Conservation (phyloP, 768 basidiomycete genomes). For the Leccinum broughii region DNA sequence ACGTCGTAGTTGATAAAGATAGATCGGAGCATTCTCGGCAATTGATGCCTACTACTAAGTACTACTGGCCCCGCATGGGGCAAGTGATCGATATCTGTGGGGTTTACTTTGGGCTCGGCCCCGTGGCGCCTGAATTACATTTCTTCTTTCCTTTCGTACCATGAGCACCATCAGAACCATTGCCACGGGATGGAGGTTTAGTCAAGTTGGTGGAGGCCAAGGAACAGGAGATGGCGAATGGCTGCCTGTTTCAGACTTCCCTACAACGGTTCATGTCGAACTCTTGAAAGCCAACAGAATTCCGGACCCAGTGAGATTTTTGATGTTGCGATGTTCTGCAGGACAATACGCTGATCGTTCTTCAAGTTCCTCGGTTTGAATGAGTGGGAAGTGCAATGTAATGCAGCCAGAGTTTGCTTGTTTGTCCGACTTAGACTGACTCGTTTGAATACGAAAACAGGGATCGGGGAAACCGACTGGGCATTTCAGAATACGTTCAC, state of each 20-base stretch:
- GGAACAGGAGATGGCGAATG: slow-evolving; percentile 66
- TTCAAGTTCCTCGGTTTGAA: slow-evolving; percentile 70
- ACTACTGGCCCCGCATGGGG: background rate
- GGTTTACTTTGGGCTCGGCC: no score
- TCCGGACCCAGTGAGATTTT: slow-evolving; percentile 72
- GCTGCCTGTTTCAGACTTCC: slow-evolving; percentile 62
- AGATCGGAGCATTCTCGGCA: slow-evolving; percentile 18
- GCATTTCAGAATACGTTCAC: slow-evolving; percentile 70
- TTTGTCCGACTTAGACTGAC: background rate
- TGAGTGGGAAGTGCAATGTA: slow-evolving; percentile 93
- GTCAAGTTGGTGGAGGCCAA: slow-evolving; percentile 61
- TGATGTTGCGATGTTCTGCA: background rate
- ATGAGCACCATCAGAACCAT: slow-evolving; percentile 33
- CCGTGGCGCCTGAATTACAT: background rate
- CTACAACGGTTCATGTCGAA: slow-evolving; percentile 88
- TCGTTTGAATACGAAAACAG: slow-evolving; percentile 38
- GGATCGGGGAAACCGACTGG: slow-evolving; percentile 91
- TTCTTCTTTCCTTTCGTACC: background rate
- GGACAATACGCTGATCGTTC: slow-evolving; percentile 9
- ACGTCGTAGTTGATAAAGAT: background rate
- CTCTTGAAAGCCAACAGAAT: slow-evolving; percentile 71
- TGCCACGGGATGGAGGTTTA: slow-evolving; percentile 61
- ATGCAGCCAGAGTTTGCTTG: slow-evolving; percentile 18
- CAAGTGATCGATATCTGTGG: slow-evolving; percentile 2
- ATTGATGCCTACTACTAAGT: background rate